Percentiles rank a stretch among this genome's conserved stretches.
Conservation (phyloP, 495 filamentous ascomycete genomes). For the Neurospora cerealis region DNA sequence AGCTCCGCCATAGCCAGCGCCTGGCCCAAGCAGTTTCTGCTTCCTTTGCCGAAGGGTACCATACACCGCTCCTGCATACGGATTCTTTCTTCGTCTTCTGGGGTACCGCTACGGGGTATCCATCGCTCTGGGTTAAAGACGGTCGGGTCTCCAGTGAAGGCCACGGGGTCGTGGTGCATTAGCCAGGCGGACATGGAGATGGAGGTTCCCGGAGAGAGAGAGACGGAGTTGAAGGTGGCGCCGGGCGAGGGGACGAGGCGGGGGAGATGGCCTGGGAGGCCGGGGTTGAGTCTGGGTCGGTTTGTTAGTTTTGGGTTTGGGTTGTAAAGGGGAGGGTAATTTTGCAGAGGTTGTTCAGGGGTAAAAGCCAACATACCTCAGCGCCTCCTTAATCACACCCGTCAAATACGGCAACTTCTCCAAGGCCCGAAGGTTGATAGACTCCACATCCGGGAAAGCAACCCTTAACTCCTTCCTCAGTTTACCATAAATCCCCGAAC, state of each 20-base stretch:
- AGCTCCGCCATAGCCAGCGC: constrained; percentile 40
- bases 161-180: constrained; percentile 28
- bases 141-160: constrained; percentile 27
- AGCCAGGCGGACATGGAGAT: constrained; percentile 13
- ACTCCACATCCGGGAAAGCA: constrained; percentile 23
- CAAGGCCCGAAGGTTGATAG: constrained; percentile 4
- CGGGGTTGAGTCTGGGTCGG: constrained; percentile 6
- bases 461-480: constrained; percentile 23
- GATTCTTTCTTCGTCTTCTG: constrained; percentile 8
- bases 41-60: constrained; percentile 36
- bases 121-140: constrained; percentile 38
- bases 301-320: no score
- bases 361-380: constrained; percentile 3
- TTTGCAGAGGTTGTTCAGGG: no score
- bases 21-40: constrained; percentile 37
- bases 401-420: constrained; percentile 27
- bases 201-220: constrained; percentile 6
- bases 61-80: constrained; percentile 27
- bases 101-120: constrained; percentile 10
- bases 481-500: constrained; percentile 17
- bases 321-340: no score
- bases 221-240: constrained; percentile 12
- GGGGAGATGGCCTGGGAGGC: constrained; percentile 12
- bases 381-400: constrained; percentile 25
- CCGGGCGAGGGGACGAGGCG: constrained; percentile 16